Base-by-base conservation (phyloP, 1,284 basidiomycete genomes). In the Cutaneotrichosporon dermatis region DNA sequence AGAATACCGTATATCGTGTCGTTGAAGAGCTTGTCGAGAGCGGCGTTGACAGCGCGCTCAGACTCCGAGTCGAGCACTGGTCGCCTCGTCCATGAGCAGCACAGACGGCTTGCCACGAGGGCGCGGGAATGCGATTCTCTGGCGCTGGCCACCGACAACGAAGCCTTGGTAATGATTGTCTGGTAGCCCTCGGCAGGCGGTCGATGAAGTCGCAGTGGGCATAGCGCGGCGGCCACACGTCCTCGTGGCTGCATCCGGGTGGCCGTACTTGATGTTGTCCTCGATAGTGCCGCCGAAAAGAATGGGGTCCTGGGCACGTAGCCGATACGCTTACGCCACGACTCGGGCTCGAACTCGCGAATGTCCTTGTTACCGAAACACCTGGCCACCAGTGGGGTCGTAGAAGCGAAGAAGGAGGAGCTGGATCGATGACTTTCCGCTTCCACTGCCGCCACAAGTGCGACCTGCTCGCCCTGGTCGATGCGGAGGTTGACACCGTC, bases 351-450 rank as follows among this genome's bases (percentile, higher is more conserved):
- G 55, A 95, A 78, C 70, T 95, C 93, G 55, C 92, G 80, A 2
- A 87, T 83, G 69, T 94, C 83, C 51, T 83, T 72, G 10, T 89
- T 89, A 64, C 95, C 92, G n/a, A 15, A 96, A 82, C 59, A 82
- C 86, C 13, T 73, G 67, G 8, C 94, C 94, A 0, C 76, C 76
- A 0, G 83, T 80, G 2, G 92, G 91, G 69, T 97, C 93, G 75
- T 95, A 94, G 81, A 93, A 92, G 8, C 90, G 86, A 69, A 91
- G 87, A 10, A 92, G 84, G n/a, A 92, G 84, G 4, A 88, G 85
- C 54, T 92, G 83, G 58, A 90, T 80, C 0, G 81, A 82, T 0
- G 78, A 79, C 66, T 80, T 80, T 25, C 79, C 79, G 7, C 71
- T 74, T 10, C 79, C 79, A 53, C 74, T 77, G 40, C 75, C 75